Evolutionary conservation across 257 asterid genomes (phyloP).

Genomic region (Solanum arcanum): DNA sequence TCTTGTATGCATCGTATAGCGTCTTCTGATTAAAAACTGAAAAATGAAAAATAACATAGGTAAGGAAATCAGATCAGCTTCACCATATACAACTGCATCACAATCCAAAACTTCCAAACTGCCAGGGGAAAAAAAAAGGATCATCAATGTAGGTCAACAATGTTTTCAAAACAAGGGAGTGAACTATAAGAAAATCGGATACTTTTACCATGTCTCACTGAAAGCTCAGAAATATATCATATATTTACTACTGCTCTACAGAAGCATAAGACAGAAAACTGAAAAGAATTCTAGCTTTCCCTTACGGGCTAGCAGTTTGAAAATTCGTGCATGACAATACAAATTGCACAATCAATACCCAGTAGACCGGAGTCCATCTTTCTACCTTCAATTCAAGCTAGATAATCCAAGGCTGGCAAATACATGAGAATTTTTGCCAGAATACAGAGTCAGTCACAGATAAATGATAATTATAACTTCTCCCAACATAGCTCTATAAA

Average conservation of each 20-base stretch:
- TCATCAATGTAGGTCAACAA: background rate
- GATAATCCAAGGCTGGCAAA: background rate
- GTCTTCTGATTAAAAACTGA: conserved; percentile 88
- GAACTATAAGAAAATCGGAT: background rate
- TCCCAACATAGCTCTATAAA: background rate
- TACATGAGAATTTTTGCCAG: background rate
- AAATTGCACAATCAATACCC: background rate
- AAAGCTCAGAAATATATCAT: background rate
- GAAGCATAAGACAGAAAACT: background rate
- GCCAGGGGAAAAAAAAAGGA: background rate
- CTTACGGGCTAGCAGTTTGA: background rate
- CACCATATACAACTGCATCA: background rate
- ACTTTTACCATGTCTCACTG: background rate
- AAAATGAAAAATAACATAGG: background rate
- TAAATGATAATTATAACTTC: background rate
- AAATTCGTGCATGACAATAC: background rate
- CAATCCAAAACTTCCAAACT: background rate
- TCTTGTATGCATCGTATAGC: conserved; percentile 77
- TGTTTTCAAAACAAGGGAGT: background rate
- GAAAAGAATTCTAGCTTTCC: background rate
- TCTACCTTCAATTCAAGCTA: background rate
- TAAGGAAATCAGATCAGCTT: background rate
- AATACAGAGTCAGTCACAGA: background rate
- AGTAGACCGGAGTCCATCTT: background rate
- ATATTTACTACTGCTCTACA: background rate